Evolutionary conservation across 2,329 filamentous ascomycete genomes (phyloP), one percentile per base, ranked within the genome.

Genomic region (Thermoascus crustaceus): DNA sequence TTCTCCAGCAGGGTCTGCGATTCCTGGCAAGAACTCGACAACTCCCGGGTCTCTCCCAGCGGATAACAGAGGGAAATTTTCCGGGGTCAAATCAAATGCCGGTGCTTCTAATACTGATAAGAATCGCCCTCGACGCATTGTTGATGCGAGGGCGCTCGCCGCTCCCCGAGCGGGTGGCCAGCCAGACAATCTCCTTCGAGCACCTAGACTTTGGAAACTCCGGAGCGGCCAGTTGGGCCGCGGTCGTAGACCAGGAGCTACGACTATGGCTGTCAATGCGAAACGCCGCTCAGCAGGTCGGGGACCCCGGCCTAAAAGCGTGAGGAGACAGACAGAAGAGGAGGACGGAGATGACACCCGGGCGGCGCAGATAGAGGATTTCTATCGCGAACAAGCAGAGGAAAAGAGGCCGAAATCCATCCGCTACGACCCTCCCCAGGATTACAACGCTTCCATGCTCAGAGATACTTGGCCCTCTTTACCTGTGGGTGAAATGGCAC

Each of bases 401-500:
- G 48, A 54, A 39, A 43, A 50, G 5, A 54, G 47, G 4, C 51
- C 54, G n/a, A 44, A 41, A 7, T 53, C 60, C 7, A 46, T 53
- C 33, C 57, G 53, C 11, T 64, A 64, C 35, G 48, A 51, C 26
- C 61, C 61, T 9, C 42, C 52, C 13, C 16, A 29, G 18, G 42
- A 52, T 4, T 55, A 60, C 38, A 47, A 50, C 21, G 44, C 54
- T 19, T 49, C 53, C 10, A 53, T 48, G 22, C 31, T 64, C 35
- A 52, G 46, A 32, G 49, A 59, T 18, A 64, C 60, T 7, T 64
- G 61, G 61, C 61, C 61, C 13, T 50, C 59, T 18, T 38, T 65
- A 6, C 59, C 61, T 1, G 56, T 55, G 2, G 50, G 53, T 22
- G 32, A 41, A 5, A 47, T 48, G 4, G 50, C 49, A 2, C 49